These are phyloP conservation scores for Dryas alaskensis DNA, from an alignment of 306 rosid genomes.

Conservation along the genomic window DNA sequence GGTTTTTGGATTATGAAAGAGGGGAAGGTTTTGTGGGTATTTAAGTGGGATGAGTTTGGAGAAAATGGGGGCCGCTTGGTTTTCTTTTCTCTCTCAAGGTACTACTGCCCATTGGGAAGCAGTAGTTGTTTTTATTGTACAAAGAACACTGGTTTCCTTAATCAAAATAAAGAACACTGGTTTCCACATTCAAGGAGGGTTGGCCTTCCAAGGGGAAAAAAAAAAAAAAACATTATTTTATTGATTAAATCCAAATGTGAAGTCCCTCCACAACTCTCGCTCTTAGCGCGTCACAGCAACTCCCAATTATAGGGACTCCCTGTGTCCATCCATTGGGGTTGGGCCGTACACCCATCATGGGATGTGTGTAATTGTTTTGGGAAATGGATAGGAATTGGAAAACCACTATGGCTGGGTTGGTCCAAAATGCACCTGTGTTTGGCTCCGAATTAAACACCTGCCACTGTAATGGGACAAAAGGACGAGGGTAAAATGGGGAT, in stretches of 20 bases:
- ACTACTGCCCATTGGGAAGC: conserved; percentile 23
- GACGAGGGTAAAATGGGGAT: conserved; percentile 23
- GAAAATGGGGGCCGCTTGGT: conserved; percentile 50
- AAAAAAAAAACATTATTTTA: neutral
- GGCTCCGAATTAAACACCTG: neutral
- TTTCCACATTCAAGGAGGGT: conserved; percentile 54
- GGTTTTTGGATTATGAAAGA: neutral
- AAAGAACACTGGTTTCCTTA: conserved; percentile 50
- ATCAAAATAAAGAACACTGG: conserved; percentile 33
- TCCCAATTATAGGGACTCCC: conserved; percentile 5
- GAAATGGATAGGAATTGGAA: neutral
- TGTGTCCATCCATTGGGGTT: conserved; percentile 5
- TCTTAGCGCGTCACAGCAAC: neutral
- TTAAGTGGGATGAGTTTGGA: conserved; percentile 21
- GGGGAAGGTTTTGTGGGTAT: conserved; percentile 15
- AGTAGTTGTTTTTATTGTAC: conserved; percentile 43
- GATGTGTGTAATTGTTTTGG: neutral
- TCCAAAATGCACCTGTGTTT: too few species aligned
- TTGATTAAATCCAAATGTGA: neutral
- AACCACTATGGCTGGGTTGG: neutral
- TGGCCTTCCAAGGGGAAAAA: conserved; percentile 5
- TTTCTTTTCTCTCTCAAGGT: conserved; percentile 29
- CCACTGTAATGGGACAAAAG: neutral
- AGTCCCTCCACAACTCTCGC: neutral
- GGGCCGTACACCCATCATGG: conserved; percentile 7